A percentile compares a stretch with the other conserved stretches of the same genome.
Conservation (phyloP, 2,329 filamentous ascomycete genomes). For the Colletotrichum liaoningense region DNA sequence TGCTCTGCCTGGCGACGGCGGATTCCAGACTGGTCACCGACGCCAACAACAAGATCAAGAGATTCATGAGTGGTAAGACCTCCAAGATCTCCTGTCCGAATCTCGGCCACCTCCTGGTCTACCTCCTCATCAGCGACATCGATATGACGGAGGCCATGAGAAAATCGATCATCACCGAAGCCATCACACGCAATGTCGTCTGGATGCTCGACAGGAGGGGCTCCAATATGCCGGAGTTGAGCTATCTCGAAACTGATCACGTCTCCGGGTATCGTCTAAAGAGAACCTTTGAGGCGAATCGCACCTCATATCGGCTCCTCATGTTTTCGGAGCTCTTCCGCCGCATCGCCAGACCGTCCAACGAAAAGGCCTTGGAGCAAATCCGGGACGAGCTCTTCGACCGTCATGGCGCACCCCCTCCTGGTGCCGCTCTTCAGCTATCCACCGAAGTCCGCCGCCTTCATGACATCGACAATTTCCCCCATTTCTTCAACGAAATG, state of each 20-base stretch:
- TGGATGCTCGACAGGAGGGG: slow-evolving; percentile 58
- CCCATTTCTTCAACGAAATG: slow-evolving; percentile 56
- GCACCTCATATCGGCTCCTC: slow-evolving; percentile 60
- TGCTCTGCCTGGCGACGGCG: slow-evolving; percentile 58
- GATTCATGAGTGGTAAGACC: slow-evolving; percentile 51
- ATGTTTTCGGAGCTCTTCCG: slow-evolving; percentile 66
- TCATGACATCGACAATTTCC: slow-evolving; percentile 54
- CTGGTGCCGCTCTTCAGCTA: slow-evolving; percentile 51
- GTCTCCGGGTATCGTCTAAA: slow-evolving; percentile 58
- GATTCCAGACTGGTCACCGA: slow-evolving; percentile 46
- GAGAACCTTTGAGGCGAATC: slow-evolving; percentile 57
- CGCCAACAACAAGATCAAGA: slow-evolving; percentile 53
- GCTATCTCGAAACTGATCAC: slow-evolving; percentile 54
- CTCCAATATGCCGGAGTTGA: slow-evolving; percentile 54
- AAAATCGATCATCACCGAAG: slow-evolving; percentile 58
- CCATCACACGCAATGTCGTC: slow-evolving; percentile 62
- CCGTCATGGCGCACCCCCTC: slow-evolving; percentile 57
- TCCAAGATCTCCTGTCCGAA: slow-evolving; percentile 57
- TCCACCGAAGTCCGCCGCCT: slow-evolving; percentile 56
- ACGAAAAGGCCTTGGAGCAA: slow-evolving; percentile 47
- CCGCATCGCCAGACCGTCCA: slow-evolving; percentile 51
- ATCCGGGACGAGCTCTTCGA: slow-evolving; percentile 59
- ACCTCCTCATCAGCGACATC: slow-evolving; percentile 57
- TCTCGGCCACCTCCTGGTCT: slow-evolving; percentile 60
- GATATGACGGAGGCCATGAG: slow-evolving; percentile 52